A percentile compares a stretch with the other conserved stretches of the same genome.
Evolutionary conservation across 306 rosid genomes (phyloP).

Genomic region (Erythrophleum fordii): DNA sequence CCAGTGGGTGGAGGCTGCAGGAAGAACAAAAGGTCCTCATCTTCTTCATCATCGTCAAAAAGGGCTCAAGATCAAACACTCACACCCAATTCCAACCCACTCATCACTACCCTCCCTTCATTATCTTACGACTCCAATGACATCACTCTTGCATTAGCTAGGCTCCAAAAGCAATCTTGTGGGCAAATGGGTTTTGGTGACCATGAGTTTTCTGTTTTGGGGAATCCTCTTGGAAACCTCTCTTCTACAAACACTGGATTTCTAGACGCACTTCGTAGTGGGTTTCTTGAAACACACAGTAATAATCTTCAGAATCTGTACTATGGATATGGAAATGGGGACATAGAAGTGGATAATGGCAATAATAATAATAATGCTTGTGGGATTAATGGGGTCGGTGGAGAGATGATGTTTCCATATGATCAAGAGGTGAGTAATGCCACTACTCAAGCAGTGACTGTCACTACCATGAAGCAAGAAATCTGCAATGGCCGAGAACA

Average conservation of each 20-base stretch:
- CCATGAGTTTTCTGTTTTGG: slow-evolving; percentile 58
- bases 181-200: slow-evolving; percentile 66
- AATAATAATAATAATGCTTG: slow-evolving; percentile 17
- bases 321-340: slow-evolving; percentile 69
- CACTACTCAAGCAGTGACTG: slow-evolving; percentile 66
- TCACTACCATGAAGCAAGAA: slow-evolving; percentile 88
- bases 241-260: slow-evolving; percentile 51
- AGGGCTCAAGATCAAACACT: slow-evolving; percentile 66
- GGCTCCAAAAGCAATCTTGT: slow-evolving; percentile 74
- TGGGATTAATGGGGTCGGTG: slow-evolving; percentile 43
- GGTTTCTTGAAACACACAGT: slow-evolving; percentile 61
- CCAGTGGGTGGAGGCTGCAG: slow-evolving; percentile 99
- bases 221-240: slow-evolving; percentile 48
- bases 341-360: slow-evolving; percentile 57
- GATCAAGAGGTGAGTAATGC: slow-evolving; percentile 62
- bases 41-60: slow-evolving; percentile 53
- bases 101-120: slow-evolving; percentile 41
- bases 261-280: slow-evolving; percentile 62
- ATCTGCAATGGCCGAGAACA: slow-evolving; percentile 52
- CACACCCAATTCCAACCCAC: slow-evolving; percentile 54
- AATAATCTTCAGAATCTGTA: slow-evolving; percentile 50
- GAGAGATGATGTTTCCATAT: slow-evolving; percentile 57
- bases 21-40: slow-evolving; percentile 82
- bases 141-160: slow-evolving; percentile 78
- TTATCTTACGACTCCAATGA: slow-evolving; percentile 70